Evolutionary conservation across 805 yeast genomes (phyloP).

Genomic region (Ogataea minuta): DNA sequence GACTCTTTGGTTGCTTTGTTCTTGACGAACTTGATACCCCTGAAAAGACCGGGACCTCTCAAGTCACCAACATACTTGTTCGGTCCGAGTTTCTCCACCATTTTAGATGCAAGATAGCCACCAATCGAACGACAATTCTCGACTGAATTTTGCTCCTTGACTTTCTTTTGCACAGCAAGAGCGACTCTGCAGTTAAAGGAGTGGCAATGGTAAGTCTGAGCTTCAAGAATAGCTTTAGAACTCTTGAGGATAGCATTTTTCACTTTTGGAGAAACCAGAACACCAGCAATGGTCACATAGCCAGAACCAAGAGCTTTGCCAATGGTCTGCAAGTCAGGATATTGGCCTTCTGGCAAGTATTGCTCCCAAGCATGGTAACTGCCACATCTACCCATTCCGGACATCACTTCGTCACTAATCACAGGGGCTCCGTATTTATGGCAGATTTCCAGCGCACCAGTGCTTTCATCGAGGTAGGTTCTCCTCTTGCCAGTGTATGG

Average conservation of each 20-base stretch:
- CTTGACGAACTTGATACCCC: conserved; percentile 52
- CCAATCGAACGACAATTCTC: conserved; percentile 44
- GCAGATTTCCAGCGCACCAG: conserved; percentile 50
- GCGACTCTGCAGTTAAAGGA: conserved; percentile 44
- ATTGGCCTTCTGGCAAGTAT: conserved; percentile 20
- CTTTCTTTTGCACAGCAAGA: conserved; percentile 42
- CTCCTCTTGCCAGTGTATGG: conserved; percentile 38
- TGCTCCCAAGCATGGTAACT: conserved; percentile 39
- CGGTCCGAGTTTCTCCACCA: conserved; percentile 31
- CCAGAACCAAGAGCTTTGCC: conserved; percentile 52
- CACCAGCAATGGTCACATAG: conserved; percentile 46
- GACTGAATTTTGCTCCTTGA: conserved; percentile 36
- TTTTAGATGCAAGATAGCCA: conserved; percentile 39
- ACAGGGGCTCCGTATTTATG: conserved; percentile 48
- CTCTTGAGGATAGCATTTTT: conserved; percentile 37
- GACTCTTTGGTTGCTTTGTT: conserved; percentile 46
- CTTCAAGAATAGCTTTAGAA: conserved; percentile 39
- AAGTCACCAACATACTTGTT: conserved; percentile 46
- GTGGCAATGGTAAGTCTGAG: conserved; percentile 50
- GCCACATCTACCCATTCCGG: conserved; percentile 53
- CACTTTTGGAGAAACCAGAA: conserved; percentile 40
- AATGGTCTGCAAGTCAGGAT: conserved; percentile 46
- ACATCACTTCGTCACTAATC: conserved; percentile 53
- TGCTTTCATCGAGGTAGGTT: conserved; percentile 41
- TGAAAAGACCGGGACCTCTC: conserved; percentile 55